Base-by-base conservation (phyloP, 805 yeast species). In the Yarrowia divulgata region DNA sequence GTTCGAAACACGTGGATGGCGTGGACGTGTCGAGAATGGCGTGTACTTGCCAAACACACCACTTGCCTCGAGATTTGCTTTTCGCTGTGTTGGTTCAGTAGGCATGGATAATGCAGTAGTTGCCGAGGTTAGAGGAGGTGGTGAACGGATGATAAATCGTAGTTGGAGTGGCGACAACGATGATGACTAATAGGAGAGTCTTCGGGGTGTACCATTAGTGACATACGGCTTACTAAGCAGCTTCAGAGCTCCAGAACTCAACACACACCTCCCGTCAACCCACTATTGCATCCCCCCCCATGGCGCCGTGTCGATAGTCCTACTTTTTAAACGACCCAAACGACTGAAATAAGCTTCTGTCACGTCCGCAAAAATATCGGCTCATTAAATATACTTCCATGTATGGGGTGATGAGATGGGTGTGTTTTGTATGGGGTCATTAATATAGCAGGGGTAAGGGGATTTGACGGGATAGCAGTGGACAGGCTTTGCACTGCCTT, bases 371-470 rank as follows among this genome's bases (percentile, higher is more conserved):
- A 60, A 60, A 60, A 43, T 60, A 60, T 60, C 66, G 66, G 66
- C 66, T 60, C 66, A 60, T n/a, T 60, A 45, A 45, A 45, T 43
- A 60, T 34, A 14, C 43, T 60, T 60, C 10, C 34, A 39, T 60
- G 66, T 60, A 60, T 60, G 66, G 66, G 66, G 66, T 60, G 66
- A 60, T 60, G 66, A 60, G 66, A 42, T 58, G 13, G 32, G 29
- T 23, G 29, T 23, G 29, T 23, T 23, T 23, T 48, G 7, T 13
- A 23, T 29, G 34, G 52, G 18, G 52, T 48, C 34, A 48, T 14
- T 29, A 29, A 12, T 6, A 16, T 5, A 8, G 9, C 8, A 7
- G 7, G 18, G 23, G 8, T 12, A 8, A 8, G 12, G 13, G 46
- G 12, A 43, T 14, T 3, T 14, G 6, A 14, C 18, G 18, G 43